Base-by-base conservation (phyloP, 208 protist species). In the Wallacemonas sp. region DNA sequence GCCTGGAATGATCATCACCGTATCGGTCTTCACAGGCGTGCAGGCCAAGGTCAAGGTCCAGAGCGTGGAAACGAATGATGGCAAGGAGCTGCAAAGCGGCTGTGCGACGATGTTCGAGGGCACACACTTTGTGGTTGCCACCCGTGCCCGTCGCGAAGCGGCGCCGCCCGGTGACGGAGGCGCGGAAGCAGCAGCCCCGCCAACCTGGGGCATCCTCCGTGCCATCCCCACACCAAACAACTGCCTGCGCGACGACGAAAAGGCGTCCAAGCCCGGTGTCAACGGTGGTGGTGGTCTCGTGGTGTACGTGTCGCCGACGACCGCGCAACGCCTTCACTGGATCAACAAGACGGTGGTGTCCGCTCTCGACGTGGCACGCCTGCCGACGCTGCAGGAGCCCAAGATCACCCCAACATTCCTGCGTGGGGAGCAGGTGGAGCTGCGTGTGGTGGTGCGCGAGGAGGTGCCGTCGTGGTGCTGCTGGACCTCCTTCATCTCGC, bases 61-160 rank as follows among this genome's bases (percentile, higher is more conserved):
- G 46, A 55, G 55, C 24, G 86, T 96, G 61, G 80, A 93, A 67
- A 80, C 78, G 57, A 67, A 72, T 34, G 66, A 76, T 1, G 65
- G 65, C 32, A 34, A 57, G 27, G 65, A 71, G 57, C 72, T 79
- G n/a, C 52, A 21, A 24, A 32, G 64, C 54, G 85, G 85, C 3
- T 89, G 80, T 60, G 90, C 85, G 24, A 65, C 80, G 24, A 95
- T 95, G 90, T 65, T 72, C 48, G 90, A 95, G 46, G 90, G 90
- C 34, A 93, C 87, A 6, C 77, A 90, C 58, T 93, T 95, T 72
- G 77, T 95, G 19, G 83, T 95, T 49, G 90, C 84, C 12, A 93
- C 87, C 41, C 74, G 84, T 21, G 71, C 72, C 21, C 84, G 86
- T 19, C 81, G 70, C 23, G 66, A 69, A 33, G 30, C 44, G 66